Conservation (phyloP, 106 monocot genomes). For the Dendrobium nobile region DNA sequence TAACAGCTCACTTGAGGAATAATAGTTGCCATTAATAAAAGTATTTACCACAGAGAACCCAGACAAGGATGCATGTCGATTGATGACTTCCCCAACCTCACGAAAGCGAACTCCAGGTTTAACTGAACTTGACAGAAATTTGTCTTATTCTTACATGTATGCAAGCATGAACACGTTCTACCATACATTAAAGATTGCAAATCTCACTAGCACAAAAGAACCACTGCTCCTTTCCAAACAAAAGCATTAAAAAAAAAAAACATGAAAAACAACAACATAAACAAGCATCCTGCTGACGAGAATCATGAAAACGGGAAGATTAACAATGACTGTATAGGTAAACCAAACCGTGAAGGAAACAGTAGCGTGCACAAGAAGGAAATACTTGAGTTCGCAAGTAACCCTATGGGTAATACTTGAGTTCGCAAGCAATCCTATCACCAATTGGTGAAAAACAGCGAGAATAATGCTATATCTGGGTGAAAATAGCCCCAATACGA, state of each 20-base stretch:
- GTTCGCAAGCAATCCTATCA: too few relatives aligned
- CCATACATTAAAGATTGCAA: background rate
- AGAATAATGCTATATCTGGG: too few relatives aligned
- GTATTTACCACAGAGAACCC: constrained; percentile 89
- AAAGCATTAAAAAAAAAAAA: background rate
- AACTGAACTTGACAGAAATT: constrained; percentile 37
- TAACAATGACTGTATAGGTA: background rate
- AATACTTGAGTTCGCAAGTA: too few relatives aligned
- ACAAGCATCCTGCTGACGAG: background rate
- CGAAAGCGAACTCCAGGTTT: constrained; percentile 99
- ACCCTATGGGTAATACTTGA: too few relatives aligned
- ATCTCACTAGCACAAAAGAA: background rate
- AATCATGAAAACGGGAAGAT: background rate
- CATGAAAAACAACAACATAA: background rate
- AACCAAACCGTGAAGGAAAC: background rate
- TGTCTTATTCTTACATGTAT: background rate
- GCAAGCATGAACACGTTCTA: background rate
- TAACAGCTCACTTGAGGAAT: background rate
- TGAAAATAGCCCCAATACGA: too few relatives aligned
- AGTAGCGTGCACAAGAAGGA: too few relatives aligned
- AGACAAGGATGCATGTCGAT: constrained; percentile 85
- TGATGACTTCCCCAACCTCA: constrained; percentile 97
- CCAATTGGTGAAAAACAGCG: too few relatives aligned
- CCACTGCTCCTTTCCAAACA: background rate
- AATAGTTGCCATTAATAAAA: background rate